Evolutionary conservation across 2,329 filamentous ascomycete genomes (phyloP).

Genomic region (Fusarium pseudograminearum): DNA sequence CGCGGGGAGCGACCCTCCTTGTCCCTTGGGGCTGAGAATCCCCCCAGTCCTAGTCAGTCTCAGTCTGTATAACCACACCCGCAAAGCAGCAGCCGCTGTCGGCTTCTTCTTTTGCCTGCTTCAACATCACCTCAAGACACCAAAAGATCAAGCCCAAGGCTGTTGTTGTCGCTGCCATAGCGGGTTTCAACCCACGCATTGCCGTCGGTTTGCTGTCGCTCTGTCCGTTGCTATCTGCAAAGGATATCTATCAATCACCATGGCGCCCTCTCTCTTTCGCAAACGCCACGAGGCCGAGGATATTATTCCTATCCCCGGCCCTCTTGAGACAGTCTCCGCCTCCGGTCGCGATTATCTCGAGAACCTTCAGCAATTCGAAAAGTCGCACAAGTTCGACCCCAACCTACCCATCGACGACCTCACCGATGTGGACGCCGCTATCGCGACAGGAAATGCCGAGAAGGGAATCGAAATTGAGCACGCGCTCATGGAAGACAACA

Average conservation of each 20-base stretch:
- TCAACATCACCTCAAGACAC: constrained; percentile 32
- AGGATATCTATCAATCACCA: constrained; percentile 38
- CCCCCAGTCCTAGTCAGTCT: constrained; percentile 23
- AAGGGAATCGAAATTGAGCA: constrained; percentile 69
- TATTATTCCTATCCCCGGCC: constrained; percentile 58
- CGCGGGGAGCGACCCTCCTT: constrained; percentile 39
- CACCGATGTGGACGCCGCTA: constrained; percentile 69
- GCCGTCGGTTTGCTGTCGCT: constrained; percentile 34
- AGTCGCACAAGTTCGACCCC: constrained; percentile 72
- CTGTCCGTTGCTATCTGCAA: constrained; percentile 20
- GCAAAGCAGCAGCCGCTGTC: constrained; percentile 38
- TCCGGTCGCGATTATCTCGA: constrained; percentile 58
- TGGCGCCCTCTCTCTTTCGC: constrained; percentile 57
- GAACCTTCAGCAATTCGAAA: constrained; percentile 68
- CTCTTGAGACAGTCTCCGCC: constrained; percentile 55
- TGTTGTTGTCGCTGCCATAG: constrained; percentile 34
- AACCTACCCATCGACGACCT: constrained; percentile 73
- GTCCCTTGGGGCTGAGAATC: constrained; percentile 36
- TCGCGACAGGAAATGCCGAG: constrained; percentile 66
- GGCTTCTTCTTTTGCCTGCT: constrained; percentile 37
- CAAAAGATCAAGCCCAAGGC: constrained; percentile 24
- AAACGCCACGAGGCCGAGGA: constrained; percentile 61
- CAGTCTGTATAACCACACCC: constrained; percentile 40
- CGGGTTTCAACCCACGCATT: constrained; percentile 41
- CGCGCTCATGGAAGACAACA: constrained; percentile 72